Base-by-base conservation (phyloP, 805 yeast genomes). In the Candida koratica region DNA sequence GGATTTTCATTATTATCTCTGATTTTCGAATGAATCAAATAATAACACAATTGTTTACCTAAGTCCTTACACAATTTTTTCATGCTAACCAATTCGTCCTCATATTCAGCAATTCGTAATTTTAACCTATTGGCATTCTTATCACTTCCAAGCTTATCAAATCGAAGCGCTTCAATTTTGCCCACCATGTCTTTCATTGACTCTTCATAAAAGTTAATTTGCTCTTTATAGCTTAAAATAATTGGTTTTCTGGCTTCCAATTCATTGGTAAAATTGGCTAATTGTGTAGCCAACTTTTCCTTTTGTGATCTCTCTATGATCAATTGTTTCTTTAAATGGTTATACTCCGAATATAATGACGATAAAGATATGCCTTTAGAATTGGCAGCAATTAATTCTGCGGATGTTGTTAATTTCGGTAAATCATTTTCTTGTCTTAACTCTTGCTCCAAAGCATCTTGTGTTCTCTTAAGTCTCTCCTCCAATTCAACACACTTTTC, bases 191-290 rank as follows among this genome's bases (percentile, higher is more conserved):
- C 86, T 45, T 48, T 79, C 71, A 34, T 68, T 51, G 52, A 81
- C 51, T 51, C 77, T 79, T 41, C 69, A 53, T 64, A 84, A 78
- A 48, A 83, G 49, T 34, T 69, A 55, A 44, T 66, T 53, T 47
- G 87, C 68, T 58, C 58, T 69, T 79, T 48, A 79, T 83, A 35
- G 79, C 81, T 60, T 65, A 69, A 75, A 31, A 90, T 71, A 2
- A 81, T 64, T 0, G 97, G 97, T 37, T 85, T 79, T 49, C 84
- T 80, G 19, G 74, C 69, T 49, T 87, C 94, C 43, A 89, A 64
- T 55, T 88, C 96, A 13, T 69, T 67, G 20, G 88, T 77, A 45
- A 90, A 79, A 1, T 69, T 65, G 47, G 83, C 81, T 39, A 89
- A 66, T 55, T 86, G 90, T 23, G 65, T 57, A 37, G 88, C 84